phyloP scores from a whole-genome alignment of 345 rosid genomes.

The Cochlearia excelsa region DNA sequence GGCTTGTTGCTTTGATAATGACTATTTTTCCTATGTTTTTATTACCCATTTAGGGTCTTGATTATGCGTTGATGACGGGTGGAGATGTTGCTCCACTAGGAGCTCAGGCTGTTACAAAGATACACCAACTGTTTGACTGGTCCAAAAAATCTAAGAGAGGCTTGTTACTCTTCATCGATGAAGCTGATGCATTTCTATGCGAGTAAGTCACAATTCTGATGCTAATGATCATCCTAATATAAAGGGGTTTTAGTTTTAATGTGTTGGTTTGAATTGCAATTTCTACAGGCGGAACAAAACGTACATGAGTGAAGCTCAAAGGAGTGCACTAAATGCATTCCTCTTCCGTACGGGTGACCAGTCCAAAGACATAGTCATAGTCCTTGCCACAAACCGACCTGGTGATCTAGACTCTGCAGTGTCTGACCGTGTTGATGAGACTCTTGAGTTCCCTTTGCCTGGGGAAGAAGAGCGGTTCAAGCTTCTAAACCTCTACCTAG shows the following conservation, averaged over 20 bases:
- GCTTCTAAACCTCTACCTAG: slow-evolving; percentile 77
- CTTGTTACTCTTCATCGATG: slow-evolving; percentile 85
- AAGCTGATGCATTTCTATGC: slow-evolving; percentile 99
- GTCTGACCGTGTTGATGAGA: slow-evolving; percentile 88
- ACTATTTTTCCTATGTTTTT: neutral
- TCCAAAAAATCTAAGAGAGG: slow-evolving; percentile 88
- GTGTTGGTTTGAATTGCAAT: slow-evolving; percentile 16
- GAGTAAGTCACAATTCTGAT: slow-evolving; percentile 48
- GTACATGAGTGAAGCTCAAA: slow-evolving; percentile 97
- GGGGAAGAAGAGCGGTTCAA: slow-evolving; percentile 80
- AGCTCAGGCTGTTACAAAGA: slow-evolving; percentile 96
- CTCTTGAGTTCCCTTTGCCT: slow-evolving; percentile 84
- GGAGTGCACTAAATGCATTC: slow-evolving; percentile 93
- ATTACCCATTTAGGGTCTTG: slow-evolving; percentile 64
- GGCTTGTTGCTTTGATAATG: neutral
- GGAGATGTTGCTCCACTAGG: slow-evolving; percentile 99
- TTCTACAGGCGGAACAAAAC: slow-evolving; percentile 78
- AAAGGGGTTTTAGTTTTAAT: slow-evolving; percentile 8
- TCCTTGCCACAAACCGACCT: slow-evolving; percentile 92
- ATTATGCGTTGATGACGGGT: slow-evolving; percentile 98
- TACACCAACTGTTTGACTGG: slow-evolving; percentile 96
- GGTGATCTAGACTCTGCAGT: slow-evolving; percentile 97
- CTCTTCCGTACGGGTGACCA: slow-evolving; percentile 94
- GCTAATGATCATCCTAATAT: slow-evolving; percentile 1
- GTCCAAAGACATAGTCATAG: slow-evolving; percentile 91